Base-by-base conservation (phyloP, 805 yeast genomes). In the Nakazawaea molendinolei region DNA sequence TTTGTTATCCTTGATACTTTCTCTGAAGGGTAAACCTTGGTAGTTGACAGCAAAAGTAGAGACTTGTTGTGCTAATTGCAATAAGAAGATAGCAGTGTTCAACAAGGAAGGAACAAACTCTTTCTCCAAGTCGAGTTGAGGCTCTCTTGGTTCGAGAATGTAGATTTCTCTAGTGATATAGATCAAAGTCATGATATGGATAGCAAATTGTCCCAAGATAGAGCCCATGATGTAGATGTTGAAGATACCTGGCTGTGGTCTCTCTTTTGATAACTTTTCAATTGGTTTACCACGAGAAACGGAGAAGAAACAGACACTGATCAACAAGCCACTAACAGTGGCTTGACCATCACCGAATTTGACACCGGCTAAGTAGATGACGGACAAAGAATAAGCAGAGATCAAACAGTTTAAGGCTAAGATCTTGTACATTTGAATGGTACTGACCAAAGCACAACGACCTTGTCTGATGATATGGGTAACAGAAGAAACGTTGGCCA, bases 351-450 rank as follows among this genome's bases (percentile, higher is more conserved):
- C 98, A 51, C 98, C 97, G 58, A 90, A 86, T 63, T 92, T 92
- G 53, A 92, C 94, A 62, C 98, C 98, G 10, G 97, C 97, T 51
- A 92, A 69, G 60, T 85, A 92, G 55, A 92, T 74, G 26, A 92
- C 96, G 28, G 95, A 85, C 51, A 90, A 69, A 2, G 97, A 87
- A 59, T 92, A 92, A 22, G 98, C 98, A 47, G 95, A 81, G 61
- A 92, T 87, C 67, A 92, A 71, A 74, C 97, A 92, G 61, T 92
- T 92, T 65, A 92, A 72, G 0, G 98, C 98, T 56, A 92, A 67
- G 53, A 92, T 92, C 67, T 92, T 92, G 74, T 92, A 92, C 98
- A 92, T 92, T 66, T 92, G 98, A 55, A 92, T 89, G 7, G 98
- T 92, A 13, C 96, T 86, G 30, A 92, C 96, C 47, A 92, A 70